Evolutionary conservation across 768 basidiomycete genomes (phyloP), one percentile per base, ranked within the genome.

Genomic region (Russula olivacea): DNA sequence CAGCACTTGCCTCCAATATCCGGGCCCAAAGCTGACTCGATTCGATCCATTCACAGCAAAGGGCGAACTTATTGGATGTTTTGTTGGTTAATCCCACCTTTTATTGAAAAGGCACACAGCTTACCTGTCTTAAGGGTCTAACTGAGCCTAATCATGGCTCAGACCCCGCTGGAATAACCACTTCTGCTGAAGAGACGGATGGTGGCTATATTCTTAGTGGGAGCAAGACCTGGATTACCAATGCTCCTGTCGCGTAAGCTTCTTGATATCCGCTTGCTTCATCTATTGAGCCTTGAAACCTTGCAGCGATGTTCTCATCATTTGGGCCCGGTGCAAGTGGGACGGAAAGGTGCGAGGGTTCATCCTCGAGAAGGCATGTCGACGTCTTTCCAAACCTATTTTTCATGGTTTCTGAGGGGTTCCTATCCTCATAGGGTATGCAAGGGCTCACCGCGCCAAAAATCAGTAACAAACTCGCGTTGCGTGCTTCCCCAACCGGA

Each of bases 121-220:
- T 50, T 4, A 61, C 56, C 61, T 48, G 59, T 48, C 36, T 36
- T 40, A 62, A 96, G 94, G 94, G 95, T 32, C 77, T 98, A 48
- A 98, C 96, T 0, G 96, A 98, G 75, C 92, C 96, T 0, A 93
- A 98, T 68, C 93, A 97, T 71, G 96, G 96, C 25, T 98, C 95
- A 2, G 96, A 98, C 69, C 95, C 95, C 17, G 88, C 87, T n/a
- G 86, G 88, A n/a, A 98, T 98, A 96, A 91, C 95, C 70, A 97
- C 96, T 1, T 87, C 82, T 30, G 96, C 93, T 12, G 84, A 84
- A 65, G 92, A 97, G 73, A 79, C 80, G 0, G 88, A 88, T 58
- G 92, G 93, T 14, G 93, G 93, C 4, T 98, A 87, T 74, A 75
- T 90, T 28, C 71, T 98, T 57, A 89, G 85, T 66, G 96, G 96